A percentile compares a stretch with the other conserved stretches of the same genome.
phyloP scores from a whole-genome alignment of 192 early-diverging fungal species.

The Umbelopsis sp. region DNA sequence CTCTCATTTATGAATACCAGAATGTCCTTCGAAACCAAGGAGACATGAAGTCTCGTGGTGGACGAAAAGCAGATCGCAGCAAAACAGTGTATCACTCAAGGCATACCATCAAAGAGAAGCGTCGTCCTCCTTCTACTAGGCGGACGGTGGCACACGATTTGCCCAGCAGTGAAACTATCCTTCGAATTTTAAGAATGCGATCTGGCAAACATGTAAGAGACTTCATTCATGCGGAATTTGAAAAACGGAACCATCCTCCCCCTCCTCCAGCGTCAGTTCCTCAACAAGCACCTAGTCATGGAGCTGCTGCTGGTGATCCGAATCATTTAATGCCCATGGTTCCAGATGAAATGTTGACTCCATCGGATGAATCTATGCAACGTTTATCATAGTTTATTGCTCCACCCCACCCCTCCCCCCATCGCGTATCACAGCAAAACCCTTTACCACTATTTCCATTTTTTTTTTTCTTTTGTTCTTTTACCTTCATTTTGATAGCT shows the following conservation, averaged over 20 bases:
- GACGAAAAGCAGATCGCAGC: conserved; percentile 41
- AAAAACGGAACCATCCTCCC: conserved; percentile 29
- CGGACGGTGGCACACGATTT: conserved; percentile 35
- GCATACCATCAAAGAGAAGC: conserved; percentile 31
- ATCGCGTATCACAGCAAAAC: too few relatives aligned
- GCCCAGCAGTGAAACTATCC: conserved; percentile 49
- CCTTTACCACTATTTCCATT: too few relatives aligned
- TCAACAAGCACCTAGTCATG: too few relatives aligned
- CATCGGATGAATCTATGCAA: conserved; percentile 1
- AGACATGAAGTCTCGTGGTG: conserved; percentile 34
- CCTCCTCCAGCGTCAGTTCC: not conserved
- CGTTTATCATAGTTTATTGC: not conserved
- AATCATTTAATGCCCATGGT: not conserved
- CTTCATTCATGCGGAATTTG: conserved; percentile 43
- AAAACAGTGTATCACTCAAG: conserved; percentile 42
- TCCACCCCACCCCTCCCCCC: too few relatives aligned
- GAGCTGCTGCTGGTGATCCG: not conserved
- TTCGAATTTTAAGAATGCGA: conserved; percentile 53
- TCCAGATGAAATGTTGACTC: conserved; percentile 10
- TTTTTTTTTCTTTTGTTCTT: too few relatives aligned
- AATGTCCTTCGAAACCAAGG: conserved; percentile 33
- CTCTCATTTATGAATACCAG: conserved; percentile 65
- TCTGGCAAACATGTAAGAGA: conserved; percentile 42
- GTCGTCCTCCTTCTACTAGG: conserved; percentile 13
- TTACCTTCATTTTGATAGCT: too few relatives aligned